Evolutionary conservation across 306 rosid species (phyloP).

Genomic region (Sechiopsis laciniata): DNA sequence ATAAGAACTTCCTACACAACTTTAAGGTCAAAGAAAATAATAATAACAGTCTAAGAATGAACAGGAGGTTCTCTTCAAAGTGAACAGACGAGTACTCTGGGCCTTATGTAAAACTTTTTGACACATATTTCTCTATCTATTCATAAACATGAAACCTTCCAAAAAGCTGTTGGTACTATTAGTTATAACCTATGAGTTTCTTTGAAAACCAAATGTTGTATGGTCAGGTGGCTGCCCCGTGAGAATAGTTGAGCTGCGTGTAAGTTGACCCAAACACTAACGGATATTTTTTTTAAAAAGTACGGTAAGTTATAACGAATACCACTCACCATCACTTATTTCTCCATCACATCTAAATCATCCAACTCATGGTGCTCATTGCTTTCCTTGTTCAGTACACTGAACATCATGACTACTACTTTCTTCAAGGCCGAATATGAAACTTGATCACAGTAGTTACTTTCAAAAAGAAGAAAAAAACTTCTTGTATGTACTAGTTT

Average conservation of each 20-base stretch:
- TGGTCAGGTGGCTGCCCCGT: too few relatives aligned
- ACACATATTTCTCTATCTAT: not conserved
- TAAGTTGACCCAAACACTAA: too few relatives aligned
- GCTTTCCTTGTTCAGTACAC: slow-evolving; percentile 16
- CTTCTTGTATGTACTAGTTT: not conserved
- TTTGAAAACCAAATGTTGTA: too few relatives aligned
- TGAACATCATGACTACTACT: slow-evolving; percentile 5
- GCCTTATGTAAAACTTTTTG: too few relatives aligned
- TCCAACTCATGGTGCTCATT: slow-evolving; percentile 6
- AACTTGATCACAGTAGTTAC: slow-evolving; percentile 7
- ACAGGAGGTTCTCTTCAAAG: too few relatives aligned
- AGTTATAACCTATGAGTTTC: not conserved
- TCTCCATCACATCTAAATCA: not conserved
- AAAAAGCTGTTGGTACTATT: not conserved
- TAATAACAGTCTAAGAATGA: too few relatives aligned
- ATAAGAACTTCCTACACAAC: not conserved
- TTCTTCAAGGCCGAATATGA: slow-evolving; percentile 5
- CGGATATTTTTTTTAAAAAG: not conserved
- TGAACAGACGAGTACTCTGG: too few relatives aligned
- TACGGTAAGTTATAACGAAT: not conserved
- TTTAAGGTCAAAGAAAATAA: not conserved
- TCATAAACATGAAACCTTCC: not conserved
- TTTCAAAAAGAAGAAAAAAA: not conserved
- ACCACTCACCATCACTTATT: not conserved
- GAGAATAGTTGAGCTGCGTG: too few relatives aligned